These are phyloP conservation scores for Hypoxylon perforatum DNA, from an alignment of 495 filamentous ascomycete species.

Conservation along the genomic window DNA sequence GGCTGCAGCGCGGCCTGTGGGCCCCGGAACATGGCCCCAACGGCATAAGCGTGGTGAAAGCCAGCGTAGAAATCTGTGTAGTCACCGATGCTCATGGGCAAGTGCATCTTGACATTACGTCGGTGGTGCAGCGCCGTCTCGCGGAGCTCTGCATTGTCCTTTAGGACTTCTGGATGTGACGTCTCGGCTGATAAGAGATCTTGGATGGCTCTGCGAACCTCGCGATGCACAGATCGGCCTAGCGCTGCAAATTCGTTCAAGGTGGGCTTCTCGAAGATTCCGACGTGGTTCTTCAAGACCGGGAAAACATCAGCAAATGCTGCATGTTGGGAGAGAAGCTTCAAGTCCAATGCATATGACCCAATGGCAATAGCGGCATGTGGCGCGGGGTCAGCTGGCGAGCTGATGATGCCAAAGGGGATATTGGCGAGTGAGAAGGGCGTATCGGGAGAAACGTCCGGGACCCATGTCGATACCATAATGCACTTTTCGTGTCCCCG, in stretches of 20 bases:
- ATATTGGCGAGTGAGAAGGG: slow-evolving; percentile 89
- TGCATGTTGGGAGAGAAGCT: slow-evolving; percentile 64
- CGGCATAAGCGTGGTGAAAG: slow-evolving; percentile 84
- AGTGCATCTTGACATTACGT: slow-evolving; percentile 72
- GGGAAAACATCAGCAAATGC: slow-evolving; percentile 71
- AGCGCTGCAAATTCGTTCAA: slow-evolving; percentile 87
- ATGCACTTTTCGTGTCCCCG: slow-evolving; percentile 1
- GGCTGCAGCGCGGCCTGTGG: slow-evolving; percentile 82
- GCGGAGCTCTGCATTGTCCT: slow-evolving; percentile 48
- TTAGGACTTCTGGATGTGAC: slow-evolving; percentile 40
- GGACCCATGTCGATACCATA: slow-evolving; percentile 52
- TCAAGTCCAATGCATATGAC: slow-evolving; percentile 79
- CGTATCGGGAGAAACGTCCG: slow-evolving; percentile 47
- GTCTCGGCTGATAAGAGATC: slow-evolving; percentile 71
- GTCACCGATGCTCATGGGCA: slow-evolving; percentile 91
- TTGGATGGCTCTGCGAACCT: slow-evolving; percentile 80
- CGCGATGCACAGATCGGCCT: slow-evolving; percentile 74
- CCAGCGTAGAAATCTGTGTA: slow-evolving; percentile 99
- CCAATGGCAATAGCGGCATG: slow-evolving; percentile 85
- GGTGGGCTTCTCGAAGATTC: slow-evolving; percentile 74
- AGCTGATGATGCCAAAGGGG: slow-evolving; percentile 89
- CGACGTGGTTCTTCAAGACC: slow-evolving; percentile 63
- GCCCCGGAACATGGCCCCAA: slow-evolving; percentile 86
- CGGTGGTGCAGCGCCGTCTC: slow-evolving; percentile 58
- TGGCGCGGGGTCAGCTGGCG: slow-evolving; percentile 61